Conservation (phyloP, 1,284 basidiomycete genomes). For the Tranzscheliella williamsii region DNA sequence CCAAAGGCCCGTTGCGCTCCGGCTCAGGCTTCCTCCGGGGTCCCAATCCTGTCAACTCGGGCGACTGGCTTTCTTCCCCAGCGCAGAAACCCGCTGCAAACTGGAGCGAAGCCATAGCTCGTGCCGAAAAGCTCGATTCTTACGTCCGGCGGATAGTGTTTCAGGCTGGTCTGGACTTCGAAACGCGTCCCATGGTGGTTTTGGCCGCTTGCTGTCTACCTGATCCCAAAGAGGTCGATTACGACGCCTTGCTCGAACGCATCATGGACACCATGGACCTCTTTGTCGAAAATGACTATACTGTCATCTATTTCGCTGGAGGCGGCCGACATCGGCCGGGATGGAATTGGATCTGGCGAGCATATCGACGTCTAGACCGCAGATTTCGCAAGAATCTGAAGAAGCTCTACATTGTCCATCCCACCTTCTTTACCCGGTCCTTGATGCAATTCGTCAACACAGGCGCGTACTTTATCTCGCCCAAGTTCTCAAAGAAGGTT, state of each 20-base stretch:
- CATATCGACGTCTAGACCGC: constrained; percentile 64
- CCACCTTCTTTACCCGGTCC: constrained; percentile 75
- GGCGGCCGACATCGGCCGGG: constrained; percentile 74
- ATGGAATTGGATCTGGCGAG: constrained; percentile 89
- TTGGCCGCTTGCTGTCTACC: constrained; percentile 72
- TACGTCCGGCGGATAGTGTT: constrained; percentile 75
- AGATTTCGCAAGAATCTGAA: constrained; percentile 82
- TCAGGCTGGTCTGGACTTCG: constrained; percentile 83
- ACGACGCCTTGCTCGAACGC: constrained; percentile 72
- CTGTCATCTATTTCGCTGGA: constrained; percentile 79
- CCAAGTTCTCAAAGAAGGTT: constrained; percentile 84
- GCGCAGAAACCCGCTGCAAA: constrained; percentile 47
- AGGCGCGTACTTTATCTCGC: constrained; percentile 82
- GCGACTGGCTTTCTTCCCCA: constrained; percentile 1
- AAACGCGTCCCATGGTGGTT: constrained; percentile 85
- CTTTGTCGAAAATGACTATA: constrained; percentile 75
- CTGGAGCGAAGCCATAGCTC: constrained; percentile 41
- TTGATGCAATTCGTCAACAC: constrained; percentile 76
- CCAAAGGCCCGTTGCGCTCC: constrained; percentile 14
- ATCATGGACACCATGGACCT: constrained; percentile 50
- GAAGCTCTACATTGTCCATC: constrained; percentile 80
- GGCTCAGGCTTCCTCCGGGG: constrained; percentile 31
- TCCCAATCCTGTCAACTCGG: constrained; percentile 1
- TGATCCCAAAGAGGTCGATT: constrained; percentile 74
- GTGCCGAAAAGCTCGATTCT: constrained; percentile 63